Conservation (phyloP, 2,329 filamentous ascomycete genomes). For the Fusarium odoratissimum region DNA sequence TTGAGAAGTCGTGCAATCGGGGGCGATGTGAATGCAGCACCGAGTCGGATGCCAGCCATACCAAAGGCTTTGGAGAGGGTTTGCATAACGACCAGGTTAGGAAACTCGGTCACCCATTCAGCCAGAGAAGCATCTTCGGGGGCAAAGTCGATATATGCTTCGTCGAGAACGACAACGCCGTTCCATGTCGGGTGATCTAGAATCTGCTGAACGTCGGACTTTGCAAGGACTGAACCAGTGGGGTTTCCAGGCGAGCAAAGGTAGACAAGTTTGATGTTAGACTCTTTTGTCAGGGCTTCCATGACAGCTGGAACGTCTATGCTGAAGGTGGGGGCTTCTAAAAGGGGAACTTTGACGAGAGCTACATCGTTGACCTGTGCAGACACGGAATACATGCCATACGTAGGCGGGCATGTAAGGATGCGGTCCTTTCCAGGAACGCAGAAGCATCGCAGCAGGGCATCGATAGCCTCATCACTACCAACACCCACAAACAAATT, state of each 20-base stretch:
- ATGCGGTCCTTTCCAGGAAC: constrained; percentile 88
- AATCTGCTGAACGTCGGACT: constrained; percentile 77
- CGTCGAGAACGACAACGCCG: constrained; percentile 90
- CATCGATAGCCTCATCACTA: constrained; percentile 97
- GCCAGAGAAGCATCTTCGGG: constrained; percentile 81
- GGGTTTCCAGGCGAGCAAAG: constrained; percentile 97
- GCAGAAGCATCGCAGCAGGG: constrained; percentile 93
- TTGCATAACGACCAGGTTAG: constrained; percentile 97
- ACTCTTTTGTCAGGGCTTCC: constrained; percentile 67
- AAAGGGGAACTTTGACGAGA: constrained; percentile 86
- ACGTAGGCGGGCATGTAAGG: constrained; percentile 94
- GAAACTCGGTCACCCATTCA: constrained; percentile 91
- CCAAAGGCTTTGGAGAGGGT: constrained; percentile 98
- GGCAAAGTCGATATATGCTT: constrained; percentile 96
- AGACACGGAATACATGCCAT: constrained; percentile 97
- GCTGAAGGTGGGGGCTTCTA: constrained; percentile 76
- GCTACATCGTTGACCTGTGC: constrained; percentile 93
- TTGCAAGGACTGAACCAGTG: constrained; percentile 81
- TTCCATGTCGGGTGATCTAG: constrained; percentile 94
- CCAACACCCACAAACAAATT: constrained; percentile 96
- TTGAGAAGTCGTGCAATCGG: constrained; percentile 85
- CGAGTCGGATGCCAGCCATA: constrained; percentile 90
- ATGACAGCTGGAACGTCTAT: constrained; percentile 78
- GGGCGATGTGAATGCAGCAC: constrained; percentile 82
- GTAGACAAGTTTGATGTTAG: constrained; percentile 86